phyloP scores from a whole-genome alignment of 495 filamentous ascomycete genomes.

The Aspergillus conjunctus region DNA sequence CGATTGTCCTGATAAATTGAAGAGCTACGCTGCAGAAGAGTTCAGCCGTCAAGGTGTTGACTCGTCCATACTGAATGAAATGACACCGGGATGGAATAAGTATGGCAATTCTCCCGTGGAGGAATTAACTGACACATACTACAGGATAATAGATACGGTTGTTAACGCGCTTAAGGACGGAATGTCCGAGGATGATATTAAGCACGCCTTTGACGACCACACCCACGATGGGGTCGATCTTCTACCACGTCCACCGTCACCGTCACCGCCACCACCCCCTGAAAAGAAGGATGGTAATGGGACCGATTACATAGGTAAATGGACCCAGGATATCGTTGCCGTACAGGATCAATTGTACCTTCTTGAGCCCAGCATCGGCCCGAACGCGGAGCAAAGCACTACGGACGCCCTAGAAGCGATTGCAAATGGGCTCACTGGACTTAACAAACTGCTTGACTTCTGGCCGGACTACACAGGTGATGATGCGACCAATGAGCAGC shows the following conservation, averaged over 20 bases:
- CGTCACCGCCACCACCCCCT: too few species aligned
- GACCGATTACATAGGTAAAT: not conserved
- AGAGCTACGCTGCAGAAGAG: too few species aligned
- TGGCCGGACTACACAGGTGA: not conserved
- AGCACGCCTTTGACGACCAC: not conserved
- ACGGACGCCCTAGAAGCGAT: not conserved
- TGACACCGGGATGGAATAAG: too few species aligned
- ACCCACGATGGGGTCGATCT: not conserved
- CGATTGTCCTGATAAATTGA: too few species aligned
- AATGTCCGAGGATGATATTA: not conserved
- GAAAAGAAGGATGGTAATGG: not conserved
- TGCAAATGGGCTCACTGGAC: not conserved
- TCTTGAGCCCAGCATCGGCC: not conserved
- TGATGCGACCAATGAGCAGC: not conserved
- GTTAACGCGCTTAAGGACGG: not conserved
- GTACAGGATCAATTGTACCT: not conserved
- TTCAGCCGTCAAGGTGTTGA: too few species aligned
- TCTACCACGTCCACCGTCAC: not conserved
- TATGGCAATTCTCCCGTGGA: too few species aligned
- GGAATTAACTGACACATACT: too few species aligned
- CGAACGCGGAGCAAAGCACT: not conserved
- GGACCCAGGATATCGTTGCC: not conserved
- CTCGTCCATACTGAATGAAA: too few species aligned
- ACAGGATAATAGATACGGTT: not conserved
- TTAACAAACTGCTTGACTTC: not conserved